These are phyloP conservation scores for Candida patagonica DNA, from an alignment of 805 yeast genomes.

Conservation along the genomic window DNA sequence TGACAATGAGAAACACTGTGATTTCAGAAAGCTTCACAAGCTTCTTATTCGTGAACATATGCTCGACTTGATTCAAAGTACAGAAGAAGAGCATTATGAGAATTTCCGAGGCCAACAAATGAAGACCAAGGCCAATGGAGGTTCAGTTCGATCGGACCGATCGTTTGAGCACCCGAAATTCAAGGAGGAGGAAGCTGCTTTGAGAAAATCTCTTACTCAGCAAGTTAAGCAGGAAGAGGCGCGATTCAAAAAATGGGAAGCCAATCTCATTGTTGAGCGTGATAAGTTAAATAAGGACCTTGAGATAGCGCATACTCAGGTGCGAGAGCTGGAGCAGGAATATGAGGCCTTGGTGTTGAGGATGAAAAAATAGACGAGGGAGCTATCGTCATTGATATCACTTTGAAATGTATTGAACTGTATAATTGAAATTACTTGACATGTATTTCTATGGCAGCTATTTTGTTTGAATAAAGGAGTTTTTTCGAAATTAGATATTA, in stretches of 20 bases:
- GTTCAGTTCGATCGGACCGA: conserved; percentile 21
- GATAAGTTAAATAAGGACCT: conserved; percentile 88
- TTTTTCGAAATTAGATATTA: too few species aligned
- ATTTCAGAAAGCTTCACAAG: conserved; percentile 55
- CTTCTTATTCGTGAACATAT: conserved; percentile 59
- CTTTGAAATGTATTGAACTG: too few species aligned
- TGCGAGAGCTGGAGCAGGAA: conserved; percentile 30
- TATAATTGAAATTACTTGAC: too few species aligned
- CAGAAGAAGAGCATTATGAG: conserved; percentile 65
- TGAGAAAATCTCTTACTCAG: conserved; percentile 91
- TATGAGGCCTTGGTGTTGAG: conserved; percentile 19
- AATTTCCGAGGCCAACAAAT: conserved; percentile 53
- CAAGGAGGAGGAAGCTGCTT: conserved; percentile 90
- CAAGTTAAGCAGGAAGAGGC: conserved; percentile 96
- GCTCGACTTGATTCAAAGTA: conserved; percentile 68
- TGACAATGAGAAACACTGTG: conserved; percentile 70
- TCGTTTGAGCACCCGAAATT: conserved; percentile 72
- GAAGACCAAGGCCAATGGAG: conserved; percentile 38
- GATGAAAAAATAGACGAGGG: conserved; percentile 19
- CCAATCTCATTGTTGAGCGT: conserved; percentile 90
- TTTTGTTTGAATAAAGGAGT: too few species aligned
- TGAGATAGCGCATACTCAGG: conserved; percentile 62
- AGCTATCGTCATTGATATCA: too few species aligned
- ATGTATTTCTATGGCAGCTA: too few species aligned
- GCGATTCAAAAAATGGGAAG: conserved; percentile 97